Conservation (phyloP, 306 rosid genomes). For the Erythrophleum fordii region DNA sequence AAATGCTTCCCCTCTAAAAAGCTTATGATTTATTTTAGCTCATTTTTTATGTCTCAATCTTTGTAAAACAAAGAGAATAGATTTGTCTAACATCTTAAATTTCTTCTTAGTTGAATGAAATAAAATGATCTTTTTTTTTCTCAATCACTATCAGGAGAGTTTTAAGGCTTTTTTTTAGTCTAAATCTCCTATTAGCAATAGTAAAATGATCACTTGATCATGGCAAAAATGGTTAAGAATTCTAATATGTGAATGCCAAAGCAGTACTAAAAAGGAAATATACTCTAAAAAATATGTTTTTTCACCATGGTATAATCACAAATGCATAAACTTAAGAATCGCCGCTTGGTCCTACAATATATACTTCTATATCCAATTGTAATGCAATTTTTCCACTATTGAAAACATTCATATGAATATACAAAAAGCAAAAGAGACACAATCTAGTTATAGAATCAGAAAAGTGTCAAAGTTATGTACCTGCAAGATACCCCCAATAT, state of each 20-base stretch:
- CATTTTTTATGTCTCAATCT: no score
- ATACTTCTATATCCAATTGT: conserved; percentile 30
- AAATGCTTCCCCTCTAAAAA: not conserved
- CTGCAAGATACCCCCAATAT: no score
- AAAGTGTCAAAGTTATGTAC: conserved; percentile 32
- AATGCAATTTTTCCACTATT: conserved; percentile 13
- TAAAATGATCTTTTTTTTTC: no score
- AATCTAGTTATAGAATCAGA: conserved; percentile 35
- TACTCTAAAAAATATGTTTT: conserved; percentile 11
- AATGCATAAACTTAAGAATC: conserved; percentile 26
- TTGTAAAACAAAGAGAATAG: no score
- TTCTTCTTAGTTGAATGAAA: no score
- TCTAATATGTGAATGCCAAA: not conserved
- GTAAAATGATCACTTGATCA: not conserved
- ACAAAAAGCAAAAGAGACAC: conserved; percentile 34
- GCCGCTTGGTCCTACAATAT: not conserved
- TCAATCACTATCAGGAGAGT: no score
- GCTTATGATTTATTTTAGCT: not conserved
- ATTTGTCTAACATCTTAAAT: no score
- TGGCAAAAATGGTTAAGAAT: not conserved
- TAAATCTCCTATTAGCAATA: no score
- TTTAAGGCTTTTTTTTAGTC: no score
- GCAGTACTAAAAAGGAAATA: conserved; percentile 28
- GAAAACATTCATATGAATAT: no score
- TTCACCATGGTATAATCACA: conserved; percentile 14